Percentiles rank a stretch among this genome's conserved stretches.
phyloP scores from a whole-genome alignment of 2,329 filamentous ascomycete species.

The Calonectria hongkongensis region DNA sequence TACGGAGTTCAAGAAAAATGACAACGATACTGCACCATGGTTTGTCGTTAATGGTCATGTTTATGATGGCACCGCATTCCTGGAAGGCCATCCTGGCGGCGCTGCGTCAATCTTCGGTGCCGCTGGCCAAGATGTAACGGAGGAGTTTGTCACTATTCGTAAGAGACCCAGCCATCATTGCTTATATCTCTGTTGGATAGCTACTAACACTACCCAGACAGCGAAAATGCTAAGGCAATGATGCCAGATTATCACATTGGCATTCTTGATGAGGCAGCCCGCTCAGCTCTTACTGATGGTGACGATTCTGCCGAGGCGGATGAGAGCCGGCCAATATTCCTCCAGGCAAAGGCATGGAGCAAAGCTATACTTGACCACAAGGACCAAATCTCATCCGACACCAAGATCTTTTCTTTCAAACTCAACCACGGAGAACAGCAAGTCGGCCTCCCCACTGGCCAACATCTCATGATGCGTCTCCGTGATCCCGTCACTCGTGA shows the following conservation, averaged over 20 bases:
- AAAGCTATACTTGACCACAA: conserved; percentile 82
- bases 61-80: conserved; percentile 88
- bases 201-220: conserved; percentile 75
- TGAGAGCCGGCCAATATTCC: conserved; percentile 76
- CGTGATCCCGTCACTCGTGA: conserved; percentile 82
- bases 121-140: conserved; percentile 87
- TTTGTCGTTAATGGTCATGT: conserved; percentile 93
- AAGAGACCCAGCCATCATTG: conserved; percentile 62
- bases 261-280: conserved; percentile 77
- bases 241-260: conserved; percentile 92
- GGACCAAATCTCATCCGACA: conserved; percentile 83
- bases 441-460: conserved; percentile 87
- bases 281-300: conserved; percentile 69
- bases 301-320: conserved; percentile 60
- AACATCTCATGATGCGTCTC: conserved; percentile 90
- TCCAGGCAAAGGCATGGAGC: conserved; percentile 83
- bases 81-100: conserved; percentile 90
- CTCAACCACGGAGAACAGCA: conserved; percentile 82
- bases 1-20: conserved; percentile 83
- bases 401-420: conserved; percentile 86
- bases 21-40: conserved; percentile 81
- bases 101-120: conserved; percentile 88
- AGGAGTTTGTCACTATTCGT: conserved; percentile 96
- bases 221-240: conserved; percentile 93
- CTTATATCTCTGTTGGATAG: neutral